A percentile compares a stretch with the other conserved stretches of the same genome.
phyloP scores from a whole-genome alignment of 2,329 filamentous ascomycete genomes.

The Botrytis elliptica region DNA sequence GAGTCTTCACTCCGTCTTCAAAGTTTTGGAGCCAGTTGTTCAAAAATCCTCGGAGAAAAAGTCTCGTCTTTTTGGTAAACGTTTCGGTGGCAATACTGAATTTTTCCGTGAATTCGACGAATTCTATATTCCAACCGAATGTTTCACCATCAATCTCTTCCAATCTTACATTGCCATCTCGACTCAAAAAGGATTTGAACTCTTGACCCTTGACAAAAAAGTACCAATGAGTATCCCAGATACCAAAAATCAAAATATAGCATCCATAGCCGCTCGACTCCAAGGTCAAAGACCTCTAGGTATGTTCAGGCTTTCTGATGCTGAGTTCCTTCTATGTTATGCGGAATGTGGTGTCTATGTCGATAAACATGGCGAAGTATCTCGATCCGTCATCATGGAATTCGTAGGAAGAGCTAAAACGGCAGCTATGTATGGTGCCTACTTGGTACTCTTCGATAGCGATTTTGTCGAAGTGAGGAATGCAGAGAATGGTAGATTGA shows the following conservation, averaged over 20 bases:
- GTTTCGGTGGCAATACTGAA: slow-evolving; percentile 73
- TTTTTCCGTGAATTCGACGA: slow-evolving; percentile 98
- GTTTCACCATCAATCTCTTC: slow-evolving; percentile 93
- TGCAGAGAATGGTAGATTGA: slow-evolving; percentile 87
- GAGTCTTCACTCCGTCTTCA: slow-evolving; percentile 89
- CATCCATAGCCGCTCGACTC: slow-evolving; percentile 79
- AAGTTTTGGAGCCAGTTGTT: slow-evolving; percentile 91
- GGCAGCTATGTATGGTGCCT: slow-evolving; percentile 87
- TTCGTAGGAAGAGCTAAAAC: slow-evolving; percentile 91
- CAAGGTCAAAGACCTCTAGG: slow-evolving; percentile 81
- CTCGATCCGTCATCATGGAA: slow-evolving; percentile 92
- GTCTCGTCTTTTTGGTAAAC: slow-evolving; percentile 59
- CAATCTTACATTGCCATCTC: slow-evolving; percentile 90
- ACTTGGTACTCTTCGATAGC: slow-evolving; percentile 88
- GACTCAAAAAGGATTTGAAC: slow-evolving; percentile 89
- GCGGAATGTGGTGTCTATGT: slow-evolving; percentile 97
- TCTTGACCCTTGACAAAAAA: slow-evolving; percentile 96
- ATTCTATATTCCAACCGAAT: slow-evolving; percentile 96
- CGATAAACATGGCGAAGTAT: slow-evolving; percentile 96
- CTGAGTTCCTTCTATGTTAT: slow-evolving; percentile 90
- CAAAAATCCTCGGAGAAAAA: slow-evolving; percentile 88
- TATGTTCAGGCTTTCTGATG: slow-evolving; percentile 93
- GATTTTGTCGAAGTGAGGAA: slow-evolving; percentile 98
- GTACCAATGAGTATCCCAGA: slow-evolving; percentile 92
- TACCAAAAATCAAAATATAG: slow-evolving; percentile 77